Conservation (phyloP, 495 filamentous ascomycete genomes). For the Penicillium cataractarum region DNA sequence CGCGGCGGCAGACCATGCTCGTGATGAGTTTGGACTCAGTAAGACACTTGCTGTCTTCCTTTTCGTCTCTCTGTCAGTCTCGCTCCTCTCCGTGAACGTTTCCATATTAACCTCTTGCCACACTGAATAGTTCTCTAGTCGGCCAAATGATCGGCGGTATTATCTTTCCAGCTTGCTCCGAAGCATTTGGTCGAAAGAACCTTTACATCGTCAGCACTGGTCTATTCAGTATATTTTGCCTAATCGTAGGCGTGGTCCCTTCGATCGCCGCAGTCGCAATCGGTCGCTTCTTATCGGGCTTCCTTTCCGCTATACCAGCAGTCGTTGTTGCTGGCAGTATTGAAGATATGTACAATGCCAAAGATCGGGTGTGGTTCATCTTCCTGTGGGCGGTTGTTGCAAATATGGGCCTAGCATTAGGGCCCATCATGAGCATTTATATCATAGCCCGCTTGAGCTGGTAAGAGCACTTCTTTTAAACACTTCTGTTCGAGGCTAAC, state of each 20-base stretch:
- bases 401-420: conserved; percentile 44
- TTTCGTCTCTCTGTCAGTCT: conserved; percentile 35
- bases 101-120: background rate
- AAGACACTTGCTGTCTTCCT: conserved; percentile 29
- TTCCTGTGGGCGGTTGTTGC: conserved; percentile 44
- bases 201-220: conserved; percentile 46
- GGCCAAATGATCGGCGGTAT: conserved; percentile 52
- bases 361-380: conserved; percentile 49
- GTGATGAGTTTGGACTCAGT: conserved; percentile 22
- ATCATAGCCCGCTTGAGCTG: conserved; percentile 39
- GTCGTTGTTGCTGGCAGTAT: conserved; percentile 50
- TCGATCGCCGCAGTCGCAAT: conserved; percentile 33
- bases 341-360: conserved; percentile 53
- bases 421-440: conserved; percentile 48
- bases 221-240: conserved; percentile 40
- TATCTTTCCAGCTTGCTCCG: conserved; percentile 51
- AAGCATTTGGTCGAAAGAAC: conserved; percentile 48
- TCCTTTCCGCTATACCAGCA: conserved; percentile 50
- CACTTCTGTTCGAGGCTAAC: background rate
- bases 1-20: conserved; percentile 26
- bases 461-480: conserved; percentile 20
- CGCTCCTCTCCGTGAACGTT: background rate
- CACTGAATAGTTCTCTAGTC: conserved; percentile 36
- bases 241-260: conserved; percentile 38
- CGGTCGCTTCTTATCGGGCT: conserved; percentile 45